Evolutionary conservation across 345 rosid species (phyloP), one percentile per base, ranked within the genome.

Genomic region (Iberis pinnata): DNA sequence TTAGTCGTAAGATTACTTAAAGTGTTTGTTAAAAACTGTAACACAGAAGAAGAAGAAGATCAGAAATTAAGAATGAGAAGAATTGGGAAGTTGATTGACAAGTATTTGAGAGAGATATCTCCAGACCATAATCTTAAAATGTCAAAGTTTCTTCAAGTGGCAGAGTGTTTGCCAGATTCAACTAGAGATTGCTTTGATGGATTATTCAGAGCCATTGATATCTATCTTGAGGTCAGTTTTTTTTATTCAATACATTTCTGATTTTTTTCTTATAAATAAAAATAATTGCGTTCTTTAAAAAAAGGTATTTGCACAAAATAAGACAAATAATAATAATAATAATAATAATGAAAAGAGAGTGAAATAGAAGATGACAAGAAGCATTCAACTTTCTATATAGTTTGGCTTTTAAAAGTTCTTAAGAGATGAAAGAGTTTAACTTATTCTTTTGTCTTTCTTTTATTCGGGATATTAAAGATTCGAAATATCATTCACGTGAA

Each of bases 141-240:
- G 26, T 78, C 84, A 4, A 83, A 75, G 72, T 78, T 86, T 58
- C 76, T 86, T 36, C 69, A 74, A 12, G 86, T 80, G 67, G 85
- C 79, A 15, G 85, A 81, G 73, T 78, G 79, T 68, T 75, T 83
- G 60, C 96, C 95, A 12, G 86, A 79, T 61, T 58, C 76, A 43
- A 84, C 86, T 10, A 75, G 87, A 68, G 84, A 83, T 63, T 75
- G 80, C 73, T 81, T 73, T 55, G 92, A 83, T 75, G 92, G 84
- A 33, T 77, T 87, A 67, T 83, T 81, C 77, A 76, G 72, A 75
- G 84, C 92, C 48, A 76, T 87, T 58, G 92, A 87, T 46, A 76
- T 79, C 67, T 87, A 74, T 72, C 85, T 83, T 16, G 75, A 81
- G 88, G 96, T 80, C 33, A 75, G 65, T 38, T 59, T 37, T 43